Evolutionary conservation across 2,329 filamentous ascomycete genomes (phyloP).

Genomic region (Myotisia sp.): DNA sequence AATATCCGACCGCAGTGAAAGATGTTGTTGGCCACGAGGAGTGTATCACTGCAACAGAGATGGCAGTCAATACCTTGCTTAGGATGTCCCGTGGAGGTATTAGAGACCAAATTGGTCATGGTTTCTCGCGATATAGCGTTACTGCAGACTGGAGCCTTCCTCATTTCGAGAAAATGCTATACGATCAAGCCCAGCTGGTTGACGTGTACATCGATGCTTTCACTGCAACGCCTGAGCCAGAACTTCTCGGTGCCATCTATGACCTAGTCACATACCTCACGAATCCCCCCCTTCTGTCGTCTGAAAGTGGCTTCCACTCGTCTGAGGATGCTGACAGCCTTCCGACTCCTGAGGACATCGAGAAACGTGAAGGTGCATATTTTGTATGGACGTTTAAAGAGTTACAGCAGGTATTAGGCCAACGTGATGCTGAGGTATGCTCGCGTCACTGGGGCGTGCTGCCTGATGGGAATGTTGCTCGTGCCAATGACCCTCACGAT

Average conservation of each 20-base stretch:
- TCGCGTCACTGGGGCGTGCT: conserved; percentile 74
- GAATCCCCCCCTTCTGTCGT: conserved; percentile 50
- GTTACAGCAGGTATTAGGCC: conserved; percentile 60
- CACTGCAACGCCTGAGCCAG: conserved; percentile 50
- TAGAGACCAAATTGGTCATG: conserved; percentile 62
- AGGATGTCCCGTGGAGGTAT: conserved; percentile 61
- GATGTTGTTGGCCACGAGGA: conserved; percentile 81
- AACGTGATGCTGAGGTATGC: conserved; percentile 55
- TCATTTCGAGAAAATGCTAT: conserved; percentile 94
- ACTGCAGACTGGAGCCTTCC: conserved; percentile 87
- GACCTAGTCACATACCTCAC: conserved; percentile 82
- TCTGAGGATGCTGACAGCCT: conserved; percentile 84
- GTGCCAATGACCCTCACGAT: conserved; percentile 73
- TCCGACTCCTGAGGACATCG: conserved; percentile 56
- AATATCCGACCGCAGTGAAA: conserved; percentile 56
- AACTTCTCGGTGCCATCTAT: conserved; percentile 63
- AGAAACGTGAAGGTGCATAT: conserved; percentile 82
- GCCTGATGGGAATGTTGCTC: conserved; percentile 71
- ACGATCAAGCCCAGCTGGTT: conserved; percentile 78
- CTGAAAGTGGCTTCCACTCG: conserved; percentile 64
- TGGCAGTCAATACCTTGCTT: conserved; percentile 67
- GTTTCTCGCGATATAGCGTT: conserved; percentile 74
- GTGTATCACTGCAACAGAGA: conserved; percentile 56
- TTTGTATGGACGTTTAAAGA: conserved; percentile 90
- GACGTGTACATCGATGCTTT: conserved; percentile 78